Base-by-base conservation (phyloP, 78 protist genomes). In the Pigoraptor vietnamica region DNA sequence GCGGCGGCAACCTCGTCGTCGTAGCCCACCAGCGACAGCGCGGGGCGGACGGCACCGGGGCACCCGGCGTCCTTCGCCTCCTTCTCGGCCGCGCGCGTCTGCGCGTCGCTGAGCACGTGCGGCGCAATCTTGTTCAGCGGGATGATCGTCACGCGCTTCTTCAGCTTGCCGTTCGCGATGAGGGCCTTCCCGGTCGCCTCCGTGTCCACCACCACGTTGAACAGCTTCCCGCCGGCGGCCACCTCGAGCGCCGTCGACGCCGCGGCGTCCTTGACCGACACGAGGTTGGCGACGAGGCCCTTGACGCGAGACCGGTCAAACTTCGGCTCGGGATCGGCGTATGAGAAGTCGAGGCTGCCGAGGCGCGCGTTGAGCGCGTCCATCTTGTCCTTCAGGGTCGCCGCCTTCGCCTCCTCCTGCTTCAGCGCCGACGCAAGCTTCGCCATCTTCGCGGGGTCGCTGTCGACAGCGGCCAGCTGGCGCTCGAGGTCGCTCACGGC, bases 81-180 rank as follows among this genome's bases (percentile, higher is more conserved):
- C n/a, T 32, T 1, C 81, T 39, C 24, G 23, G 55, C 92, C 39
- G 1, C 0, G 38, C 25, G 9, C 29, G 89, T 35, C 0, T 1
- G 21, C 37, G 55, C 67, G 10, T 79, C 40, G 23, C 2, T 25
- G 40, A 94, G 37, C 24, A 39, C n/a, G 2, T 92, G 40, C 25
- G 91, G 89, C 34, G 67, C 89, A 79, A 99, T 96, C 90, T 96
- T 94, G 93, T 98, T 95, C 84, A 99, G 96, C 40, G 99, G 99
- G 24, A 99, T 93, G 94, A 99, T 92, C 24, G 99, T 98, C 25
- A 97, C 97, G 21, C 99, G 93, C 35, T 92, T 35, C 90, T 86
- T 40, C 23, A 98, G 95, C 37, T 93, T 34, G 37, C 99, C 99
- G 29, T 93, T 56, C 39, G 56, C 14, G 23, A 99, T 91, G 40